Conservation (phyloP, 805 yeast species). For the Yamadazyma kitorensis region DNA sequence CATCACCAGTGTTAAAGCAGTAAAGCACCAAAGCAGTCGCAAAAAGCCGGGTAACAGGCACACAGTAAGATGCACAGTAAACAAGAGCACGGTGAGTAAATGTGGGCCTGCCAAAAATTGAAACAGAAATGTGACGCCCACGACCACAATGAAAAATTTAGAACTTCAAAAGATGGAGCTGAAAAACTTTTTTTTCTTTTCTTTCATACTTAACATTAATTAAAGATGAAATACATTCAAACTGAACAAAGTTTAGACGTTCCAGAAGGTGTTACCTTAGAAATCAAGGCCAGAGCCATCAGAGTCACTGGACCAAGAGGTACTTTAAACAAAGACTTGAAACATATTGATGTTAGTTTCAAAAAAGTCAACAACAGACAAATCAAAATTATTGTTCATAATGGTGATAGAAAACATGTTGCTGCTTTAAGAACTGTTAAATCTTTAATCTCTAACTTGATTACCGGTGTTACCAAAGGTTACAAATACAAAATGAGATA, state of each 20-base stretch:
- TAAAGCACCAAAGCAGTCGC: no score
- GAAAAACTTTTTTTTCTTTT: constrained; percentile 5
- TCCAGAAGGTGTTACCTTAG: constrained; percentile 92
- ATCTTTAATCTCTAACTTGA: constrained; percentile 88
- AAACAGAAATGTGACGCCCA: no score
- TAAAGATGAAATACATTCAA: constrained; percentile 74
- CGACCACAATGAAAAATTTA: background rate
- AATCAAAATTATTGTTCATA: constrained; percentile 89
- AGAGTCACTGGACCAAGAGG: constrained; percentile 99
- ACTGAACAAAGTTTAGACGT: constrained; percentile 77
- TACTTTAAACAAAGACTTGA: constrained; percentile 80
- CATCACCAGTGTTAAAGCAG: no score
- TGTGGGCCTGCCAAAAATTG: no score
- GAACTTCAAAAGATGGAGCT: background rate
- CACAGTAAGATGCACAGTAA: no score
- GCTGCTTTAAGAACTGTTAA: constrained; percentile 99
- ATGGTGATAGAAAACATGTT: constrained; percentile 99
- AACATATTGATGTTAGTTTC: constrained; percentile 95
- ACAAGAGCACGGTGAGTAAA: no score
- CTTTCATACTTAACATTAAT: background rate
- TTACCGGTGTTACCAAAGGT: constrained; percentile 99
- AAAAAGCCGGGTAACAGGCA: no score
- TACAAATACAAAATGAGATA: constrained; percentile 99
- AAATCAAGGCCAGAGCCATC: constrained; percentile 86
- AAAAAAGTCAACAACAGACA: constrained; percentile 65